Evolutionary conservation across 495 filamentous ascomycete species (phyloP).

Genomic region (Aspergillus baeticus): DNA sequence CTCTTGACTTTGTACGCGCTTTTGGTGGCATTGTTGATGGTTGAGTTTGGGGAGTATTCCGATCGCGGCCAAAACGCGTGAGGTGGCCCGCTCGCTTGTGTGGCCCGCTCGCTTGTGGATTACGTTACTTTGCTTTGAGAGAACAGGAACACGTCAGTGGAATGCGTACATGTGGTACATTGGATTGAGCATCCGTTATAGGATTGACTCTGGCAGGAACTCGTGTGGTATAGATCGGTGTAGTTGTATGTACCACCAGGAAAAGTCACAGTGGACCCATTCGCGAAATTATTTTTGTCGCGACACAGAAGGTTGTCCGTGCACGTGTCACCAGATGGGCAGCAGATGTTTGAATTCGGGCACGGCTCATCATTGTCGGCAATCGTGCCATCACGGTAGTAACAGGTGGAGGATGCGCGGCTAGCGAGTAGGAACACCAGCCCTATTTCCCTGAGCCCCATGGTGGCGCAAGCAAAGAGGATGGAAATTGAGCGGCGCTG

Average conservation of each 20-base stretch:
- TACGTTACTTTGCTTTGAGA: not conserved
- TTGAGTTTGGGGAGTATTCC: no score
- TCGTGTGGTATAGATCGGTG: not conserved
- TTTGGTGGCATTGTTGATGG: no score
- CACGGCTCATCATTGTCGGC: not conserved
- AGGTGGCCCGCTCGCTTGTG: no score
- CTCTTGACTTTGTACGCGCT: no score
- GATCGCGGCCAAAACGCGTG: no score
- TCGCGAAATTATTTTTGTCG: slow-evolving; percentile 1
- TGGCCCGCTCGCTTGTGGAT: no score
- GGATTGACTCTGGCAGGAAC: not conserved
- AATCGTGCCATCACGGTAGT: not conserved
- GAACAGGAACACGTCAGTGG: not conserved
- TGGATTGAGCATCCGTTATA: not conserved
- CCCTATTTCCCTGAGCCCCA: no score
- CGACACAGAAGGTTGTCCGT: not conserved
- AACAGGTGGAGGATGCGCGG: not conserved
- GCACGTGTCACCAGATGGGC: not conserved
- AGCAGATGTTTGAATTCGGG: slow-evolving; percentile 1
- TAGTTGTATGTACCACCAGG: not conserved
- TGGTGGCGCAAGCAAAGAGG: no score
- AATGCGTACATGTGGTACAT: not conserved
- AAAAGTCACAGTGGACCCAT: not conserved
- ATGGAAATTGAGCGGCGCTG: no score
- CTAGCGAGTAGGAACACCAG: no score